A percentile compares a stretch with the other conserved stretches of the same genome.
These are phyloP conservation scores for Arthroderma sp. DNA, from an alignment of 2,329 filamentous ascomycete genomes.

Conservation along the genomic window DNA sequence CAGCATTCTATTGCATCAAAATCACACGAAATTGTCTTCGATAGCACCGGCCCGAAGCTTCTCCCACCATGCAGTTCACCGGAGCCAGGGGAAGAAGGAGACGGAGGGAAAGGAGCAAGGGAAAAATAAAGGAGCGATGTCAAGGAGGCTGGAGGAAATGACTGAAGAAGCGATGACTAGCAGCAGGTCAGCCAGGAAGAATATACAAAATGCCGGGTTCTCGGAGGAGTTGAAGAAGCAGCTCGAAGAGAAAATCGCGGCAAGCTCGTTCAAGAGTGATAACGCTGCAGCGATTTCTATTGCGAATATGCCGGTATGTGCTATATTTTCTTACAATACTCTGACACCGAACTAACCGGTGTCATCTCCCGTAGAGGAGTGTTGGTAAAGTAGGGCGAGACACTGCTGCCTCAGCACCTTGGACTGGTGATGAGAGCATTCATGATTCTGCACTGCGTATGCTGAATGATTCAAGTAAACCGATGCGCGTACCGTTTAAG, in stretches of 20 bases:
- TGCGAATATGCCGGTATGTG: constrained; percentile 37
- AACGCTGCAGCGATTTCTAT: constrained; percentile 42
- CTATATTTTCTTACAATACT: not conserved
- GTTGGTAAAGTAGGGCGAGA: constrained; percentile 56
- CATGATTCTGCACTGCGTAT: constrained; percentile 73
- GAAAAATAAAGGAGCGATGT: constrained; percentile 38
- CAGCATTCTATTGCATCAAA: no score
- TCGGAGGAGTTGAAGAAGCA: constrained; percentile 46
- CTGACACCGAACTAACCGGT: not conserved
- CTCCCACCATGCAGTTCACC: no score
- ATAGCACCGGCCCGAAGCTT: no score
- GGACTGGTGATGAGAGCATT: constrained; percentile 63
- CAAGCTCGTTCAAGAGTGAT: constrained; percentile 41
- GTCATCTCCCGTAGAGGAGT: constrained; percentile 26
- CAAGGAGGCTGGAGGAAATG: constrained; percentile 45
- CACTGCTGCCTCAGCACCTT: constrained; percentile 54
- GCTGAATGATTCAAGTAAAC: constrained; percentile 51
- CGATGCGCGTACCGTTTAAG: constrained; percentile 33
- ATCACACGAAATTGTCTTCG: no score
- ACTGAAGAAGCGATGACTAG: constrained; percentile 46
- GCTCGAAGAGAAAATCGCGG: constrained; percentile 46
- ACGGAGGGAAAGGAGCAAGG: no score
- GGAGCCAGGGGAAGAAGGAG: no score
- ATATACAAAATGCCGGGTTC: constrained; percentile 49
- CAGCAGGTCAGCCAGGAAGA: constrained; percentile 41